Base-by-base conservation (phyloP, 345 rosid species). In the Ceriops decandra region DNA sequence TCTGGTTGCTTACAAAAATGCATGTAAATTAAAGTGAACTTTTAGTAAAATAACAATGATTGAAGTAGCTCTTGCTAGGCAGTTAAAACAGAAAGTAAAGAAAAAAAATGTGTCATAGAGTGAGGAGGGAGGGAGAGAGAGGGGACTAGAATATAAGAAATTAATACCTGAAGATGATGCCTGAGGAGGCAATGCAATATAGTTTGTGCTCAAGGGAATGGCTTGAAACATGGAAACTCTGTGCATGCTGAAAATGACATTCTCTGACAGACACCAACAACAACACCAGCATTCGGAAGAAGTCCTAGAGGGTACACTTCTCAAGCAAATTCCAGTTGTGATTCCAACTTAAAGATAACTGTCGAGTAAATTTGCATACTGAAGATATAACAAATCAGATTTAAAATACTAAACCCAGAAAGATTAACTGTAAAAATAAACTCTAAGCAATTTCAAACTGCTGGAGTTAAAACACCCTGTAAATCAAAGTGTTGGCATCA, bases 221-320 rank as follows among this genome's bases (percentile, higher is more conserved):
- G 97, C 81, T 95, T 95, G 81, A 95, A 95, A 82, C 97, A 90
- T 0, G 99, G 96, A 73, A 95, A 95, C 76, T 95, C 99, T 30
- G 99, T 88, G 76, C 93, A 85, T 58, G 97, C 95, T n/a, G 96
- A 86, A 87, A 91, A 91, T 33, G 96, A 95, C 93, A 95, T 73
- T 79, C 97, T 87, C 76, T 95, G 99, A 64, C 93, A 91, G 69
- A 91, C 91, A 72, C 99, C 96, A 71, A 95, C 97, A 75, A 91
- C 96, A 32, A 91, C 91, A 52, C 99, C 99, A 52, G 85, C 90
- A 76, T 91, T 95, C 73, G 99, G 99, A 79, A 95, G 85, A 80
- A 95, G 97, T 38, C 99, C 97, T 63, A 95, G 71, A 58, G 99
- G 96, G 74, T 91, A 95, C 36, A 91, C 93, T 85, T 95, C 99